Conservation (phyloP, 305 asterid genomes). For the Fraxinus greggii region DNA sequence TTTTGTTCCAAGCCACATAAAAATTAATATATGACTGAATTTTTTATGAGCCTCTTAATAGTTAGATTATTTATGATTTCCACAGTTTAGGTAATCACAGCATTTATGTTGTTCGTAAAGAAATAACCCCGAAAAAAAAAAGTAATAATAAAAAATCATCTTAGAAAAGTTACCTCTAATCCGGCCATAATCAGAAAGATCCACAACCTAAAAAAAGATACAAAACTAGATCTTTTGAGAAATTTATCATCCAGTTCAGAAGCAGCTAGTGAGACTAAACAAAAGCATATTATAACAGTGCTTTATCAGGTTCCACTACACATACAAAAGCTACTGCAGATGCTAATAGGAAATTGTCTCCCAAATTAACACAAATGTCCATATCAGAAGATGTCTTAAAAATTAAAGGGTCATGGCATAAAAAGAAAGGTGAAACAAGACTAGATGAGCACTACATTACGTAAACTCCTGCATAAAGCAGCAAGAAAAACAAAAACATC, state of each 20-base stretch:
- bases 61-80: background rate
- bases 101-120: background rate
- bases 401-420: background rate
- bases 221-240: background rate
- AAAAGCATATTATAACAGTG: background rate
- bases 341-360: background rate
- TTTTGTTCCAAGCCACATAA: background rate
- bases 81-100: background rate
- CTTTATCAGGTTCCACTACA: constrained; percentile 6
- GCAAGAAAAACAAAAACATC: constrained; percentile 5
- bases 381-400: constrained; percentile 8
- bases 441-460: background rate
- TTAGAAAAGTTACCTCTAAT: constrained; percentile 66
- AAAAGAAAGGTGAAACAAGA: background rate
- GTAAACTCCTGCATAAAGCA: constrained; percentile 3
- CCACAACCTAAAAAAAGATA: constrained; percentile 55
- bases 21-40: background rate
- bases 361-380: constrained; percentile 9
- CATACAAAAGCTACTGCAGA: constrained; percentile 17
- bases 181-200: constrained; percentile 84
- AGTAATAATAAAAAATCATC: background rate
- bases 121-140: background rate
- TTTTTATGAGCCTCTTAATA: background rate
- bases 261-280: constrained; percentile 18
- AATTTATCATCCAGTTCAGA: constrained; percentile 15